Evolutionary conservation across 2,329 filamentous ascomycete genomes (phyloP), one percentile per base, ranked within the genome.

Genomic region (Pseudogymnoascus sp.): DNA sequence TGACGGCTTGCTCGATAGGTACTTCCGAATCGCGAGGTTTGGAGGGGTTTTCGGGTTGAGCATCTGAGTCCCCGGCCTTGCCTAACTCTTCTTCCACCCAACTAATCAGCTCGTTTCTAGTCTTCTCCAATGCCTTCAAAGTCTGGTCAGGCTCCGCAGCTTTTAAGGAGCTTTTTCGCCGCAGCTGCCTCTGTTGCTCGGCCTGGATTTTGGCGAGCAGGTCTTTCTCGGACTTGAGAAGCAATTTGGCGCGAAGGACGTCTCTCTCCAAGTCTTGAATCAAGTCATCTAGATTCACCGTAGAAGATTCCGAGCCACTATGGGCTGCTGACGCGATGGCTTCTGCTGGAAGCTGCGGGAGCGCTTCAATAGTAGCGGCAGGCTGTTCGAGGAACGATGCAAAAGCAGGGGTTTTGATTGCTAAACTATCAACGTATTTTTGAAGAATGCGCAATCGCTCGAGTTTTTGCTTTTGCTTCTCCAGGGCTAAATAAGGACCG

Each of bases 71-170:
- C 31, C 68, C 69, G 15, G 83, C 83, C 63, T 82, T 83, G 61
- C 78, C 76, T 21, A 88, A 74, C 71, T 88, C 86, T 4, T 75
- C 76, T 71, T 88, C 86, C 64, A 88, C 87, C 86, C 86, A 88
- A 64, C 74, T 78, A 64, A 88, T 87, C 61, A 88, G 78, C 66
- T 84, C 82, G 61, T 82, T 80, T 15, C 86, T 79, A 10, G 85
- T 83, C 7, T 75, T 75, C 44, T 78, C 79, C 9, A 88, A 74
- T 13, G 86, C 86, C 59, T 79, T 76, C 2, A 85, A 67, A 4
- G 47, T 62, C 31, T 57, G 36, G 11, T 62, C 42, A 9, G 61
- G 38, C 50, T 50, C 67, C 67, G 50, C 53, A 35, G 17, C 64
- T 64, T 53, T 63, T 53, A 23, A 19, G 7, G 57, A 35, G 59